Conservation (phyloP, 768 basidiomycete genomes). For the Termitomyces sp. region DNA sequence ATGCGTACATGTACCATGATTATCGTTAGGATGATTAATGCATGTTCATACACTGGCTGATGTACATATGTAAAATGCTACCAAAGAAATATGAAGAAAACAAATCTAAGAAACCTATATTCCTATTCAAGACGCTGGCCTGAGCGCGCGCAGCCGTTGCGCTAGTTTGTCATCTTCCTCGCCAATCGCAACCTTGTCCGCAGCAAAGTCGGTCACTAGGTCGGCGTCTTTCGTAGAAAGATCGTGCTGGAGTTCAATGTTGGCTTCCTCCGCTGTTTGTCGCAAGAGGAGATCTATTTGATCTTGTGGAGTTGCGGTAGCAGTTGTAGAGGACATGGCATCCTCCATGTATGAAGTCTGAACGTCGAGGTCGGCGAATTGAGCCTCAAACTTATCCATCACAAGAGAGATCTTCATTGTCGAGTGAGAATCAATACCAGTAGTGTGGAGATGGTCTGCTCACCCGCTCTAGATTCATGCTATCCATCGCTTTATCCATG, state of each 20-base stretch:
- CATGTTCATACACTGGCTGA: conserved; percentile 1
- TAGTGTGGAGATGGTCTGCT: conserved; percentile 21
- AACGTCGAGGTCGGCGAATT: conserved; percentile 96
- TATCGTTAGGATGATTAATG: conserved; percentile 14
- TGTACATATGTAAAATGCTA: conserved; percentile 6
- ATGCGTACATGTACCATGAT: conserved; percentile 14
- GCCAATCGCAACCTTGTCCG: conserved; percentile 49
- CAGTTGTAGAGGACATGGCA: conserved; percentile 90
- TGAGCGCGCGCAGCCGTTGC: conserved; percentile 82
- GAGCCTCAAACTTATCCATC: conserved; percentile 98
- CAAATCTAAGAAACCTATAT: neutral
- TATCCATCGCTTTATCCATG: conserved; percentile 99
- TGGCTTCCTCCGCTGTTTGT: conserved; percentile 95
- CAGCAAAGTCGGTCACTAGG: conserved; percentile 52
- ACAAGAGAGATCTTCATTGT: conserved; percentile 82
- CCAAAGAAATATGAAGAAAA: conserved; percentile 3
- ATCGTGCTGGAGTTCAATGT: conserved; percentile 93
- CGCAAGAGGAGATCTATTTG: conserved; percentile 91
- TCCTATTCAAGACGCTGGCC: conserved; percentile 60
- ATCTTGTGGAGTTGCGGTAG: conserved; percentile 92
- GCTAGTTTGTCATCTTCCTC: conserved; percentile 84
- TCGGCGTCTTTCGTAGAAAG: conserved; percentile 62
- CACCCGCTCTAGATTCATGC: conserved; percentile 97
- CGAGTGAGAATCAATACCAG: neutral
- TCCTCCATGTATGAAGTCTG: conserved; percentile 99